phyloP scores from a whole-genome alignment of 176 grass and related monocot species.

The Bolboschoenus planiculmis region DNA sequence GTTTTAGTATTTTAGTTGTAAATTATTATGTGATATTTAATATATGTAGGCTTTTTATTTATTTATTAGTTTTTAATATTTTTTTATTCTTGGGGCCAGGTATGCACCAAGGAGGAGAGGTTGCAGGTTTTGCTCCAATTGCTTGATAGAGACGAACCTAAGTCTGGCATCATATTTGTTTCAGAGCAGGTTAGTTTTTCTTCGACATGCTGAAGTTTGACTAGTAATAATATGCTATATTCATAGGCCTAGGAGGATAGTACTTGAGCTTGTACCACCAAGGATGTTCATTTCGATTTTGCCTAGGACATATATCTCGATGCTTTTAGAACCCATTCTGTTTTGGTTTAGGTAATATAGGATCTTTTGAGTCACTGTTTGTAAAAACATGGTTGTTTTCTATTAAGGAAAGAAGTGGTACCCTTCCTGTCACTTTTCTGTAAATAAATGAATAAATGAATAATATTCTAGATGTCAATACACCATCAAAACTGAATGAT shows the following conservation, averaged over 20 bases:
- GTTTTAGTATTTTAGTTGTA: not conserved
- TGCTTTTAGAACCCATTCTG: not conserved
- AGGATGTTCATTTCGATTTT: not conserved
- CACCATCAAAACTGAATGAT: not conserved
- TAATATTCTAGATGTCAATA: not conserved
- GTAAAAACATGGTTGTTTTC: not conserved
- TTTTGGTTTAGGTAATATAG: not conserved
- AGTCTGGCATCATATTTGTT: constrained; percentile 85
- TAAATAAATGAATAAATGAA: not conserved
- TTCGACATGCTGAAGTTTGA: not conserved
- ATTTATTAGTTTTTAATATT: not conserved
- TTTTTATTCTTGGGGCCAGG: constrained; percentile 31
- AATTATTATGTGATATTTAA: not conserved
- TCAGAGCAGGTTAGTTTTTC: constrained; percentile 55
- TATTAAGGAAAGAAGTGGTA: not conserved
- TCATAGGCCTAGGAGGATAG: too few species aligned
- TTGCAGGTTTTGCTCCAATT: constrained; percentile 60
- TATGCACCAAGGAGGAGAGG: constrained; percentile 70
- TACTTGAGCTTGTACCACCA: not conserved
- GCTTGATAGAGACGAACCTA: constrained; percentile 67
- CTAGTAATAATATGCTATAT: not conserved
- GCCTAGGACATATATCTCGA: not conserved
- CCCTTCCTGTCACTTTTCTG: not conserved
- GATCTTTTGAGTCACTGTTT: not conserved
- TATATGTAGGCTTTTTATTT: not conserved